Base-by-base conservation (phyloP, 1,139 yeast species). In the Meyerozyma athensensis region DNA sequence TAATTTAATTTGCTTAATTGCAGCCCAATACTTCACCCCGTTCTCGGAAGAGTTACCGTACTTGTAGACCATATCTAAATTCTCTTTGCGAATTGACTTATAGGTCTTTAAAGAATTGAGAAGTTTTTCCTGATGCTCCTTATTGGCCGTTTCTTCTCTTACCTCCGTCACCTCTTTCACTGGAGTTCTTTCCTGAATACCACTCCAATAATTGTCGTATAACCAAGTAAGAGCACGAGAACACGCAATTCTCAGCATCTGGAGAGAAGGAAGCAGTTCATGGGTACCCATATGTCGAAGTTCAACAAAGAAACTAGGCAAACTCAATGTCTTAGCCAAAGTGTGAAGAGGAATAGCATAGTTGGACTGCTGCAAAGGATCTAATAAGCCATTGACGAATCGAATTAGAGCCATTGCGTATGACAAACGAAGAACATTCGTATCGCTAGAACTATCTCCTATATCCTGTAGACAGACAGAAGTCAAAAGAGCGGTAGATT, bases 241-340 rank as follows among this genome's bases (percentile, higher is more conserved):
- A 5, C 79, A 63, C 5, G 81, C 77, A 21, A 66, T 57, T 30
- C 95, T 66, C 17, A 92, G 67, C 60, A 85, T 69, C 34, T 73
- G 78, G 31, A 87, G 50, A 26, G 84, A 72, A 0, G 97, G 97
- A 17, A 92, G 60, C 12, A 66, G 71, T 48, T 92, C 97, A 56
- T 94, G 99, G 0, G 98, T 92, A 5, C 95, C 92, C 56, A 79
- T 76, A 57, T 94, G 98, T 44, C 99, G 68, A 30, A 89, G 55
- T 54, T 94, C 98, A 0, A 94, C 98, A 59, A 94, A 89, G 52
- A 76, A 77, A 24, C 83, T 72, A 0, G 98, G 97, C 17, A 94
- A 63, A 1, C 77, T 76, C 17, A 86, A 61, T 30, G 74, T 71
- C 38, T 67, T 74, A 0, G 98, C 98, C 22, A 92, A 61, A 5